Base-by-base conservation (phyloP, 805 yeast genomes). In the Myxozyma mucilagina region DNA sequence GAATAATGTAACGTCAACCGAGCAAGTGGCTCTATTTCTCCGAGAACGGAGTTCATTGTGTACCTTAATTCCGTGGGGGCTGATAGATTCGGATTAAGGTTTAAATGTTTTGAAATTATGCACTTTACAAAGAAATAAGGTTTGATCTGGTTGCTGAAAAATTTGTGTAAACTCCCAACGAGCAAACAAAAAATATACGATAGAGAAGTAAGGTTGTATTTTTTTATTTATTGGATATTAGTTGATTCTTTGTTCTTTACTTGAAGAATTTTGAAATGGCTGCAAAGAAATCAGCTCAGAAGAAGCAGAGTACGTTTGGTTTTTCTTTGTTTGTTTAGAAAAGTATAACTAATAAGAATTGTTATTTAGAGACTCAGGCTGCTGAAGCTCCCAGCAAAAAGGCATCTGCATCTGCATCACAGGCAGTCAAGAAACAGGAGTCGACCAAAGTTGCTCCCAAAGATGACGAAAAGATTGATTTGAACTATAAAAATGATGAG, bases 111-210 rank as follows among this genome's bases (percentile, higher is more conserved):
- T n/a, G 34, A 3, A 10, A 3, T 4, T 18, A 10, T 24, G 4
- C 35, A 42, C 47, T 42, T 44, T 4, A 29, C 14, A 3, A 14
- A 4, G 7, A 44, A 42, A 14, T 20, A 39, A 35, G 44, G 54
- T 39, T 42, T 52, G 4, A 48, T 42, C 9, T 14, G 32, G 41
- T 6, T 11, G 34, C 29, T 24, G 48, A 52, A 55, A 55, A 47
- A 35, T 55, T 47, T 55, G 49, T 36, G 52, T 24, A 55, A 55
- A 55, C 58, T 55, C 58, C 58, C 58, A 54, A 54, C 57, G 49
- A 1, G 13, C 41, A 4, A 11, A 6, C 13, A 24, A 14, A 45
- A 44, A 44, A 38, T 18, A 31, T 41, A 41, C 10, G 45, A 20
- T n/a, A n/a, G 20, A 38, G 3, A 38, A 38, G 13, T 13, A 38